phyloP scores from a whole-genome alignment of 108 stramenopile genomes.

The Craspedostauros australis region DNA sequence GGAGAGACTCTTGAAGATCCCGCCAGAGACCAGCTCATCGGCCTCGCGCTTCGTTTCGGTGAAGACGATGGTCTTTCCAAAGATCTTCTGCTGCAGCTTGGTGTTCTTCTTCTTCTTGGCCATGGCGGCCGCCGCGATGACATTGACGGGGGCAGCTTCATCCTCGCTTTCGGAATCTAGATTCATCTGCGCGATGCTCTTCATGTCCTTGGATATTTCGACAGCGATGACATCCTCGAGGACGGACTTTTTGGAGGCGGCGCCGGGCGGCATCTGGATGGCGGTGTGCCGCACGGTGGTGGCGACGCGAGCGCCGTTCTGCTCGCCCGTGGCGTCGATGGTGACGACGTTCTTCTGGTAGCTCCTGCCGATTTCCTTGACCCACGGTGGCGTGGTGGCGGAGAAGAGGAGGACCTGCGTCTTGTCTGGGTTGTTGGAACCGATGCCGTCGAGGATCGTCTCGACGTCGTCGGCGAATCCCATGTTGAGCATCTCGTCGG shows the following conservation, averaged over 20 bases:
- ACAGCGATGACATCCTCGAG: conserved; percentile 90
- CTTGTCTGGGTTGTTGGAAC: conserved; percentile 53
- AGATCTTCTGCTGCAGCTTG: conserved; percentile 88
- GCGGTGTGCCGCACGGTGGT: conserved; percentile 94
- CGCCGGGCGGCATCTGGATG: conserved; percentile 88
- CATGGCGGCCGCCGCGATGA: conserved; percentile 79
- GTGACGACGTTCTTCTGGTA: conserved; percentile 85
- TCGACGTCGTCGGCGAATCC: conserved; percentile 99
- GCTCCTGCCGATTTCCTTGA: conserved; percentile 80
- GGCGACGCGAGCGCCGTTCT: conserved; percentile 80
- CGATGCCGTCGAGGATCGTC: conserved; percentile 78
- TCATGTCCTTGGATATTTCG: conserved; percentile 79
- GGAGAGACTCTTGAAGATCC: conserved; percentile 80
- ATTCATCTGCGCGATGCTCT: conserved; percentile 49
- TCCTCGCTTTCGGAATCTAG: conserved; percentile 20
- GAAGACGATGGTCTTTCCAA: conserved; percentile 98
- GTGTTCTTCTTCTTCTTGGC: conserved; percentile 49
- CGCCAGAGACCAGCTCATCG: conserved; percentile 88
- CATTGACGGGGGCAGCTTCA: conserved; percentile 64
- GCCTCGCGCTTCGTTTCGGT: conserved; percentile 92
- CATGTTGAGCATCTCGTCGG: conserved; percentile 99
- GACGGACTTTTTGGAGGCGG: conserved; percentile 63
- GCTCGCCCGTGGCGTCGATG: conserved; percentile 87
- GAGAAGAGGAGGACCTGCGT: conserved; percentile 95
- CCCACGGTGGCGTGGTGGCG: conserved; percentile 97